Evolutionary conservation across 495 filamentous ascomycete species (phyloP).

Genomic region (Penicillium paxilli): DNA sequence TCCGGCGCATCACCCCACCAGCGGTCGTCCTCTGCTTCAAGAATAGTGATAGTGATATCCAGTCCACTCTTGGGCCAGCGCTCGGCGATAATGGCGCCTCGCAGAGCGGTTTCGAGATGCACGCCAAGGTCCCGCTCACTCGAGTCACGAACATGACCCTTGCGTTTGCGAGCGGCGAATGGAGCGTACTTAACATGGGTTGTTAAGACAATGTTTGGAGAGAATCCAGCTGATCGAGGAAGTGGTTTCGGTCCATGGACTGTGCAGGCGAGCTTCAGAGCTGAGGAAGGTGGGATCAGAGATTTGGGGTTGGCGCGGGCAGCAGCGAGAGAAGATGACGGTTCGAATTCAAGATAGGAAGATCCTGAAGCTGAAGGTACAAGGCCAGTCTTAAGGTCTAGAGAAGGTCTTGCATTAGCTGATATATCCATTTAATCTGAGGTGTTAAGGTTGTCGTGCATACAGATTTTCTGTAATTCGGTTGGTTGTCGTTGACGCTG

Average conservation of each 20-base stretch:
- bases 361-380: slow-evolving; percentile 93
- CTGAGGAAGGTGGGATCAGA: slow-evolving; percentile 52
- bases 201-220: slow-evolving; percentile 83
- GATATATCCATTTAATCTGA: not conserved
- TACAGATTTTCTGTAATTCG: slow-evolving; percentile 82
- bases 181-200: slow-evolving; percentile 95
- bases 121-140: slow-evolving; percentile 86
- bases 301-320: slow-evolving; percentile 48
- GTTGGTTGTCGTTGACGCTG: slow-evolving; percentile 59
- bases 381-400: slow-evolving; percentile 88
- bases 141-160: slow-evolving; percentile 83
- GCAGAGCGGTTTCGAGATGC: slow-evolving; percentile 86
- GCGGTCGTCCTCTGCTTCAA: slow-evolving; percentile 84
- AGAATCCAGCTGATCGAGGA: slow-evolving; percentile 84
- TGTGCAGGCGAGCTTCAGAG: slow-evolving; percentile 85
- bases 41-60: slow-evolving; percentile 85
- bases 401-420: not conserved
- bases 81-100: slow-evolving; percentile 86
- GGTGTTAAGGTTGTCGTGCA: slow-evolving; percentile 6
- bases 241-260: slow-evolving; percentile 92
- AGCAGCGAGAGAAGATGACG: slow-evolving; percentile 49
- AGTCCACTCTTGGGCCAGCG: slow-evolving; percentile 96
- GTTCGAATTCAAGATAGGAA: slow-evolving; percentile 86
- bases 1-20: slow-evolving; percentile 56
- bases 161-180: slow-evolving; percentile 79